These are phyloP conservation scores for Furcasterigmium furcatum DNA, from an alignment of 2,329 filamentous ascomycete species.

Conservation along the genomic window DNA sequence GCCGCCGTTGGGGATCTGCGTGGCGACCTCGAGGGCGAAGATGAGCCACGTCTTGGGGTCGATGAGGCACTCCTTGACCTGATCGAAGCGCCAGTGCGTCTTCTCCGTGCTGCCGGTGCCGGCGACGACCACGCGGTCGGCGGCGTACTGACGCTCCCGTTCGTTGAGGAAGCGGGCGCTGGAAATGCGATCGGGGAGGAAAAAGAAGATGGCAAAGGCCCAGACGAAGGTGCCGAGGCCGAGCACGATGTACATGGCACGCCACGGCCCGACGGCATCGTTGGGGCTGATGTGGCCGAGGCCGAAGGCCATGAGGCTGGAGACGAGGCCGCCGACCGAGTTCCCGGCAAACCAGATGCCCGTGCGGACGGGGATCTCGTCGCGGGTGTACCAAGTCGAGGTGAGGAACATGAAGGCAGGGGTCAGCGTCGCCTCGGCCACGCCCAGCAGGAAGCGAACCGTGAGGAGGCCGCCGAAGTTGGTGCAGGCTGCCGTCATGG, in stretches of 20 bases:
- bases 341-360: constrained; percentile 56
- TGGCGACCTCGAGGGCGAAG: constrained; percentile 46
- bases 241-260: constrained; percentile 56
- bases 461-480: constrained; percentile 47
- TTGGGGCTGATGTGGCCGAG: constrained; percentile 48
- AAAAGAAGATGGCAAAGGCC: constrained; percentile 41
- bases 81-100: constrained; percentile 44
- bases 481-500: constrained; percentile 39
- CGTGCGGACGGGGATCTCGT: constrained; percentile 51
- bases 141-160: constrained; percentile 46
- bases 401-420: constrained; percentile 55
- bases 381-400: constrained; percentile 53
- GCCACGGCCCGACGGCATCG: constrained; percentile 44
- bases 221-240: constrained; percentile 48
- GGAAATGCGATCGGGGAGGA: constrained; percentile 51
- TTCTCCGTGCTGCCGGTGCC: constrained; percentile 50
- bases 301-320: constrained; percentile 50
- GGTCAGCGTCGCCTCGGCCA: constrained; percentile 51
- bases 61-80: constrained; percentile 48
- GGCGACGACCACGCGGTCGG: constrained; percentile 41
- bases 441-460: constrained; percentile 50
- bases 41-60: constrained; percentile 62
- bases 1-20: constrained; percentile 60
- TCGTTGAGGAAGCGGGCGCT: constrained; percentile 54
- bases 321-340: constrained; percentile 41